Conservation (phyloP, 768 basidiomycete genomes). For the Russula sp. region DNA sequence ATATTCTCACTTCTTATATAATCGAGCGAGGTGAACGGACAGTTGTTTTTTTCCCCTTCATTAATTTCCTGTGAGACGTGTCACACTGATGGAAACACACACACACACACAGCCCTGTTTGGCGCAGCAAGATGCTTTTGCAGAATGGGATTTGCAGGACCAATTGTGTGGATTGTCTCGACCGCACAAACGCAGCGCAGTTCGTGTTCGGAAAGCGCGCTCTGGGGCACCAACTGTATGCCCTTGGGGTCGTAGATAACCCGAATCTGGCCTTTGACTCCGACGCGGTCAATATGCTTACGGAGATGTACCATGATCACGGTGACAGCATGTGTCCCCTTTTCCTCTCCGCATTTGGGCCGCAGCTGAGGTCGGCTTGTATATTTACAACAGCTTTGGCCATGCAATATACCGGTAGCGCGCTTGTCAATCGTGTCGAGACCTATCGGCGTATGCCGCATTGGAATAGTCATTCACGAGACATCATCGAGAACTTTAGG, state of each 20-base stretch:
- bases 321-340: conserved; percentile 73
- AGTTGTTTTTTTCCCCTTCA: neutral
- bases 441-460: conserved; percentile 94
- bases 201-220: conserved; percentile 96
- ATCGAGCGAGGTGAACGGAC: conserved; percentile 39
- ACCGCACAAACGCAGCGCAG: conserved; percentile 94
- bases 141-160: conserved; percentile 92
- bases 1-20: conserved; percentile 62
- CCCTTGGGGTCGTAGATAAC: conserved; percentile 81
- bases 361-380: neutral
- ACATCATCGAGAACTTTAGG: conserved; percentile 92
- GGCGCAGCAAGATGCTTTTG: conserved; percentile 68
- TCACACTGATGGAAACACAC: neutral
- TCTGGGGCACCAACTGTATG: conserved; percentile 92
- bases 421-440: conserved; percentile 93
- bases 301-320: conserved; percentile 98
- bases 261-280: conserved; percentile 89
- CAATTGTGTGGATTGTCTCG: conserved; percentile 96
- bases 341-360: conserved; percentile 1
- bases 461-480: conserved; percentile 96
- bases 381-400: conserved; percentile 73
- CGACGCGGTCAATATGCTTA: conserved; percentile 94
- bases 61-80: neutral
- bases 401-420: conserved; percentile 94
- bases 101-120: conserved; percentile 35